Conservation (phyloP, 192 early-diverging fungal species). For the Radiomyces spectabilis region DNA sequence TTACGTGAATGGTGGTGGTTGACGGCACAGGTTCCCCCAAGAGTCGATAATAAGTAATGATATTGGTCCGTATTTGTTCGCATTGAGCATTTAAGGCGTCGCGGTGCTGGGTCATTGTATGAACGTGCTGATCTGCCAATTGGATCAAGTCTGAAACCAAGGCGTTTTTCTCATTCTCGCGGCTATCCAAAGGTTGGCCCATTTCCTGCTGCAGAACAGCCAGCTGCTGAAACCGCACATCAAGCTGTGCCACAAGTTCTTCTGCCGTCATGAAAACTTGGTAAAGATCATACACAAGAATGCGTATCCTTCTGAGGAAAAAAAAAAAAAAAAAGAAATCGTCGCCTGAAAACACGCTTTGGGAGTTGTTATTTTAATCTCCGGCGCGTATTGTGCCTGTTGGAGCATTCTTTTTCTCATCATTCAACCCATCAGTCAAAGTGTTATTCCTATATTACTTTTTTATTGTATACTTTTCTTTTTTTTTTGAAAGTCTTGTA, state of each 20-base stretch:
- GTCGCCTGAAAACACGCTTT: too few relatives aligned
- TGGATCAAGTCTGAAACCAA: neutral
- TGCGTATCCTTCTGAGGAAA: too few relatives aligned
- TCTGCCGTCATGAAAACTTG: neutral
- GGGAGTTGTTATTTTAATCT: too few relatives aligned
- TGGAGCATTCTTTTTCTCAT: too few relatives aligned
- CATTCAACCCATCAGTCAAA: too few relatives aligned
- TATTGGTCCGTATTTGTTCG: neutral
- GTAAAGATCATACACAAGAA: neutral
- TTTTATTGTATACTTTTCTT: too few relatives aligned
- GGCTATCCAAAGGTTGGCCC: neutral
- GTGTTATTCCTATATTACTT: too few relatives aligned
- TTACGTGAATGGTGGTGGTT: neutral
- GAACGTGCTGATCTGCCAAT: neutral
- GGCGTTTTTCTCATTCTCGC: neutral
- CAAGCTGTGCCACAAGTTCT: neutral
- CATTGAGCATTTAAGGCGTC: neutral
- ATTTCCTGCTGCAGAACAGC: neutral
- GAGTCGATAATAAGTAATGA: neutral
- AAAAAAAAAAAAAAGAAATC: neutral
- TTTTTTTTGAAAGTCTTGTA: too few relatives aligned
- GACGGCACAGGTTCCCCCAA: constrained; percentile 6
- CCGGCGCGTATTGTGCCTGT: too few relatives aligned
- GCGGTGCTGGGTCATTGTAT: neutral
- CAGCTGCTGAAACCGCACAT: neutral